phyloP scores from a whole-genome alignment of 2,329 filamentous ascomycete species.

The Tolypocladium nubicola region DNA sequence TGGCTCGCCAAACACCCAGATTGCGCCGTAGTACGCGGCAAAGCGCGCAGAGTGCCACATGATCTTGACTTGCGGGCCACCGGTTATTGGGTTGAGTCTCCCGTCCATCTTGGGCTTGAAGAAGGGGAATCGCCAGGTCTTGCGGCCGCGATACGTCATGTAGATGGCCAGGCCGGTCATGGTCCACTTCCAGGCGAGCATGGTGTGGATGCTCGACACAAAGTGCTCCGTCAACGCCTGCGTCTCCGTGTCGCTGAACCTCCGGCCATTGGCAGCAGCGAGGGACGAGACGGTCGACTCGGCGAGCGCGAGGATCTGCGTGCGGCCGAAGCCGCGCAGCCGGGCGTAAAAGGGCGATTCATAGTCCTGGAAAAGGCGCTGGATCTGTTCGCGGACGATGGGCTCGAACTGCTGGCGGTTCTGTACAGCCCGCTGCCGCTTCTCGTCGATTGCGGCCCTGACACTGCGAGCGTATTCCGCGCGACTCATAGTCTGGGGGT shows the following conservation, averaged over 20 bases:
- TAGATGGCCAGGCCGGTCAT: constrained; percentile 12
- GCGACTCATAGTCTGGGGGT: constrained; percentile 8
- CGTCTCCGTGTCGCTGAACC: constrained; percentile 24
- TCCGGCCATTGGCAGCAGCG: constrained; percentile 16
- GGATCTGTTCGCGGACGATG: constrained; percentile 19
- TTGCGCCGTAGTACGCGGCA: constrained; percentile 18
- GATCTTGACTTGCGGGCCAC: constrained; percentile 12
- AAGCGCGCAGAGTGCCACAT: constrained; percentile 27
- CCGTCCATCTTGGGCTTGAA: constrained; percentile 20
- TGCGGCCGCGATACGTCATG: constrained; percentile 16
- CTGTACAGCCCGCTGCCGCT: constrained; percentile 16
- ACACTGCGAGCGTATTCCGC: constrained; percentile 11
- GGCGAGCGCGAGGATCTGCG: constrained; percentile 16
- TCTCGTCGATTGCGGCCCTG: constrained; percentile 20
- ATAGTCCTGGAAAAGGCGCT: constrained; percentile 20
- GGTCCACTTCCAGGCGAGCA: constrained; percentile 17
- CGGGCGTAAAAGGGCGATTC: constrained; percentile 20
- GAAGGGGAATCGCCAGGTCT: constrained; percentile 29
- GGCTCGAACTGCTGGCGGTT: constrained; percentile 18
- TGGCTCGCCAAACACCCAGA: constrained; percentile 13
- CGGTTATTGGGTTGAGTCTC: constrained; percentile 19
- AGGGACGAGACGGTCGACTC: constrained; percentile 16
- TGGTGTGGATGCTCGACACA: constrained; percentile 18
- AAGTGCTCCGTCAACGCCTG: constrained; percentile 23
- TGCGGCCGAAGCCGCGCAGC: constrained; percentile 15